These are phyloP conservation scores for Gyromitra esculenta DNA, from an alignment of 2,329 filamentous ascomycete species.

Conservation along the genomic window DNA sequence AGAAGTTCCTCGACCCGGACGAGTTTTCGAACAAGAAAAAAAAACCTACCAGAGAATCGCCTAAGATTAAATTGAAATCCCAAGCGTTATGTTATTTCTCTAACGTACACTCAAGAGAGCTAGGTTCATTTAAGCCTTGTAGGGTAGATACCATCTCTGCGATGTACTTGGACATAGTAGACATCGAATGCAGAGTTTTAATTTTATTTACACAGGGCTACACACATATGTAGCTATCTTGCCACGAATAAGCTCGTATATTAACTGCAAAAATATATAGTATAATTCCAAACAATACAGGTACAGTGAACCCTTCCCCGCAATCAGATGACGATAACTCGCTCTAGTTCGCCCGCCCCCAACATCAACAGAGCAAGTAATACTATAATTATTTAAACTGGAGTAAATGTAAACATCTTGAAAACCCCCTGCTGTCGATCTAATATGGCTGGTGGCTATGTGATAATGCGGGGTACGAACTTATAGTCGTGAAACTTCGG, in stretches of 20 bases:
- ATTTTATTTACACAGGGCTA: neutral
- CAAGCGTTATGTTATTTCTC: neutral
- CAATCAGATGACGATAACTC: neutral
- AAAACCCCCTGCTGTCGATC: neutral
- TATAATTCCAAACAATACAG: neutral
- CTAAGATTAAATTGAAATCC: neutral
- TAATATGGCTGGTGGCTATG: neutral
- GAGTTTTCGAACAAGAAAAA: neutral
- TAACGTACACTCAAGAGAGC: neutral
- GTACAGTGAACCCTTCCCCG: neutral
- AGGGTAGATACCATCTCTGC: neutral
- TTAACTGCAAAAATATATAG: too few species aligned
- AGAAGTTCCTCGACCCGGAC: neutral
- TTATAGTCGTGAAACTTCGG: neutral
- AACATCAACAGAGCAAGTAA: neutral
- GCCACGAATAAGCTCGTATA: neutral
- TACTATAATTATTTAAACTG: neutral
- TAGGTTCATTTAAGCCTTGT: neutral
- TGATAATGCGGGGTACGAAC: neutral
- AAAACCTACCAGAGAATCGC: neutral
- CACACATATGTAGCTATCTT: neutral
- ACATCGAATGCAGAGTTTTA: neutral
- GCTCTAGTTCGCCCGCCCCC: neutral
- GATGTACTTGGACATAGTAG: neutral
- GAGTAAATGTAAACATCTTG: neutral